Base-by-base conservation (phyloP, 73 alveolate genomes). In the Tetrahymena borealis region DNA sequence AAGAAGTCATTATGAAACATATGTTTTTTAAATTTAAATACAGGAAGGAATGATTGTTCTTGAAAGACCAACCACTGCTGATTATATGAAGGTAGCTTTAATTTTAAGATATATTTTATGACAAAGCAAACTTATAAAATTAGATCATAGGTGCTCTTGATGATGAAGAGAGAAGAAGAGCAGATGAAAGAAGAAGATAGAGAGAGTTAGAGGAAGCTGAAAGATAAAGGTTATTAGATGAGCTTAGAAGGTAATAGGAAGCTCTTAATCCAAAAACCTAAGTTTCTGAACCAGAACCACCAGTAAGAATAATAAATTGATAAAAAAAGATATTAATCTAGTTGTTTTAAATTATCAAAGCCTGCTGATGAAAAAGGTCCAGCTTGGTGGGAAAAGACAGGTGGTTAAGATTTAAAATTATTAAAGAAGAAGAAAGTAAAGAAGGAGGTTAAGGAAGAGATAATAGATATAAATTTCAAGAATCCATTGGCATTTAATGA, bases 401-500 rank as follows among this genome's bases (percentile, higher is more conserved):
- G 77, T 24, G 78, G 78, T 33, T 79, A 90, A 85, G 90, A 33
- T 20, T 18, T 93, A 13, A 94, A 95, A 60, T 1, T 60, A 60
- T 35, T 60, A 91, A 95, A 79, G 98, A 96, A 90, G 97, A 97
- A 96, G 98, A 97, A 97, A 97, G 94, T 93, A 94, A 94, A 95
- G 97, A 96, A 91, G 93, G 92, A 94, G 90, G 78, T 94, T 93
- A 99, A 97, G 94, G 97, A 95, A 94, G 92, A 94, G 12, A 95
- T 96, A 94, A 95, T 92, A 39, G 92, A 94, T 39, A 91, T 78
- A 15, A 94, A 90, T 91, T 96, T 95, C 93, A 95, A 94, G n/a
- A 99, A 98, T 94, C 99, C 99, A 43, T 96, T 96, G 33, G 99
- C 96, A 37, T 97, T 95, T 94, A 98, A 98, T 95, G 99, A 98